Percentiles rank a stretch among this genome's conserved stretches.
These are phyloP conservation scores for Acanthamoeba quina DNA, from an alignment of 208 protist genomes.

Conservation along the genomic window DNA sequence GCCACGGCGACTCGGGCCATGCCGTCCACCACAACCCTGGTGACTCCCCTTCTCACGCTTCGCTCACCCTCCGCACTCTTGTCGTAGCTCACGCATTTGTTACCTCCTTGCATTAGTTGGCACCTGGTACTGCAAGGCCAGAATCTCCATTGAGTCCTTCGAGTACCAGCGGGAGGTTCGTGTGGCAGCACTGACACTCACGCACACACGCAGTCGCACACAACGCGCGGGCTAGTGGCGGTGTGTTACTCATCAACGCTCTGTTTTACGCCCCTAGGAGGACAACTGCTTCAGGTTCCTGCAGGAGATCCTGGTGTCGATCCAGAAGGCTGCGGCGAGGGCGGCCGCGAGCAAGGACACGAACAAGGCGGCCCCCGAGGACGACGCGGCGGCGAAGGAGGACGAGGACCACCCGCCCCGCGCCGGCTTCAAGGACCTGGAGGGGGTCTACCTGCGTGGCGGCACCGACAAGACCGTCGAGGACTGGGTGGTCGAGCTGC, in stretches of 20 bases:
- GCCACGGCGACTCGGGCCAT: conserved; percentile 8
- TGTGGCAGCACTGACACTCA: not conserved
- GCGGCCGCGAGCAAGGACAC: not conserved
- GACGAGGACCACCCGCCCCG: not conserved
- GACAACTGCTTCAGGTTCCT: conserved; percentile 43
- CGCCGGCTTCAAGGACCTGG: not conserved
- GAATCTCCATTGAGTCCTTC: conserved; percentile 6
- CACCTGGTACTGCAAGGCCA: conserved; percentile 65
- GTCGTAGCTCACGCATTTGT: not conserved
- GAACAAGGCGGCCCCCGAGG: not conserved
- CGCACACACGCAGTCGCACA: too few species aligned
- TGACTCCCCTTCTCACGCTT: not conserved
- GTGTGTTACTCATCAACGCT: not conserved
- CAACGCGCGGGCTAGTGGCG: too few species aligned
- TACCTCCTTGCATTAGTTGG: not conserved
- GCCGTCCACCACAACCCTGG: conserved; percentile 38
- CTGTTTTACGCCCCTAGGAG: not conserved
- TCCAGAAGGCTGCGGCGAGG: not conserved
- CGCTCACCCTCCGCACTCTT: not conserved
- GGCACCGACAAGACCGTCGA: not conserved
- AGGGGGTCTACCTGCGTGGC: not conserved
- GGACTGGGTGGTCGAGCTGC: not conserved
- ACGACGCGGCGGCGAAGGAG: not conserved
- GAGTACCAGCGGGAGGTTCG: conserved; percentile 18
- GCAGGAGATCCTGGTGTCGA: conserved; percentile 1